Base-by-base conservation (phyloP, 805 yeast species). In the Pichia heedii region DNA sequence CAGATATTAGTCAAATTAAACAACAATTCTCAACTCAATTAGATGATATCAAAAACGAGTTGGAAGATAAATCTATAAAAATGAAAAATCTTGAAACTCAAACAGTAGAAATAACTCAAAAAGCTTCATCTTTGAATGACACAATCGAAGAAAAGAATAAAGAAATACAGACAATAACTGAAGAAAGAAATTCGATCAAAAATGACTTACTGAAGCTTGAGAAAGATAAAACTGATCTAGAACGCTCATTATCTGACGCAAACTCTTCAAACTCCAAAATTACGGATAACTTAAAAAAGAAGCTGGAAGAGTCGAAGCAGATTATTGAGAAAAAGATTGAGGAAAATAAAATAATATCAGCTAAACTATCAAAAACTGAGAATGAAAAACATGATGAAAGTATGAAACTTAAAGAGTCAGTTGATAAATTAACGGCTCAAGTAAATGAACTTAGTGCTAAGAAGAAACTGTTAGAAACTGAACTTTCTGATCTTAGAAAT, bases 41-140 rank as follows among this genome's bases (percentile, higher is more conserved):
- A 7, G 34, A 22, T 13, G 8, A 22, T n/a, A 15, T 43, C 15
- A 39, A 43, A 15, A 27, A 19, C 11, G 21, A 43, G 12, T 3
- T 39, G 11, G n/a, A 30, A 8, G 6, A 43, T 1, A 45, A 54
- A 16, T 29, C 56, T 6, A 43, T 39, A 15, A 60, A 52, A 5
- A 41, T 39, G 5, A 11, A 18, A 16, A 20, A 10, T 11, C 16
- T 43, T 15, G 37, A 35, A 20, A 12, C 19, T 19, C 30, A 36
- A 18, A 4, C 34, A 5, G 22, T 16, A 12, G 18, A 33, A 11
- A 15, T 38, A 5, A 19, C 30, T 19, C 35, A 33, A 13, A 20
- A 16, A 24, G 13, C 18, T 19, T 13, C 26, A 10, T 12, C 22
- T 18, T 29, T 37, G 18, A 22, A 20, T 26, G 24, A 19, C 18